A percentile compares a stretch with the other conserved stretches of the same genome.
Evolutionary conservation across 1,284 basidiomycete genomes (phyloP).

Genomic region (Agroathelia rolfsii): DNA sequence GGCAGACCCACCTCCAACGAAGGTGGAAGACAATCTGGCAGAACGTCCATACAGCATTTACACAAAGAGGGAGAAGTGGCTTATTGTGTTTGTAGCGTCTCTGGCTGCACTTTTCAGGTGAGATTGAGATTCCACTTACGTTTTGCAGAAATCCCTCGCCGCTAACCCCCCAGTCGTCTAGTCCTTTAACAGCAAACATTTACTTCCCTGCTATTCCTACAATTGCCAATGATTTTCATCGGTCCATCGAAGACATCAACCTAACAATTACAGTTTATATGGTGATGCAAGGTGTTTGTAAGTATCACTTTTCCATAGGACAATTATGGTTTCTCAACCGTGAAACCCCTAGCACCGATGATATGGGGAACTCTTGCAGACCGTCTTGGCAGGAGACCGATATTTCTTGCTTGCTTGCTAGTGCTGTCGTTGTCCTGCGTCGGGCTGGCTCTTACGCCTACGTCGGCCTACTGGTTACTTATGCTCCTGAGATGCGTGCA

Average conservation of each 20-base stretch:
- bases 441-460: slow-evolving; percentile 51
- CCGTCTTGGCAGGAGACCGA: slow-evolving; percentile 41
- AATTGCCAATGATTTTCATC: slow-evolving; percentile 50
- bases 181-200: slow-evolving; percentile 65
- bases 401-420: slow-evolving; percentile 41
- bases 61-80: slow-evolving; percentile 51
- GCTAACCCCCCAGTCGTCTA: slow-evolving; percentile 17
- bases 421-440: slow-evolving; percentile 45
- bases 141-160: neutral
- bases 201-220: slow-evolving; percentile 73
- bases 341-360: slow-evolving; percentile 37
- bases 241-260: slow-evolving; percentile 61
- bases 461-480: slow-evolving; percentile 51
- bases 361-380: slow-evolving; percentile 55
- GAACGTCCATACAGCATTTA: slow-evolving; percentile 42
- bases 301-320: slow-evolving; percentile 10
- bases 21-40: neutral
- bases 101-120: slow-evolving; percentile 57
- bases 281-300: slow-evolving; percentile 66
- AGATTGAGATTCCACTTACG: slow-evolving; percentile 5
- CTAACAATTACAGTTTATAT: slow-evolving; percentile 74
- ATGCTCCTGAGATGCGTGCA: slow-evolving; percentile 52
- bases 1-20: neutral
- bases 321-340: slow-evolving; percentile 3
- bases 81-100: slow-evolving; percentile 47